Evolutionary conservation across 73 alveolate species (phyloP).

Genomic region (Durusdinium trenchii): DNA sequence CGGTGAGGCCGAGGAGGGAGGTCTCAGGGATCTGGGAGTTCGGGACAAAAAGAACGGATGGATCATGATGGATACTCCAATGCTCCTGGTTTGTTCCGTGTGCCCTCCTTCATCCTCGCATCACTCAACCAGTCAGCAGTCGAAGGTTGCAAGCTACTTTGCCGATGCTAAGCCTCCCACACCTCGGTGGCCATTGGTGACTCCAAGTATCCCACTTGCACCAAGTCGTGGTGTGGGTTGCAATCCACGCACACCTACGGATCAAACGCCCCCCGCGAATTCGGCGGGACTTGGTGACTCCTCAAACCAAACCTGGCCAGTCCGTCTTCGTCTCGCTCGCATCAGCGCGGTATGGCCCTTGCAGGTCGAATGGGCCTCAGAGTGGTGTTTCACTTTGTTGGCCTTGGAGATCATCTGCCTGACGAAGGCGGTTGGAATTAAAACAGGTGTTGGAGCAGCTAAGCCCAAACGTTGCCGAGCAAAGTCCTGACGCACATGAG

Average conservation of each 20-base stretch:
- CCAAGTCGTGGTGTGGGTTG: slow-evolving; percentile 86
- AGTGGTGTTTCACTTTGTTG: slow-evolving; percentile 59
- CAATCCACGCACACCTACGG: slow-evolving; percentile 83
- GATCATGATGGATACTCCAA: too few species aligned
- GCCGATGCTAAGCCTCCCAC: neutral
- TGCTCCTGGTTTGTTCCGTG: too few species aligned
- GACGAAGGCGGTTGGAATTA: too few species aligned
- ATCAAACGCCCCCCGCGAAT: too few species aligned
- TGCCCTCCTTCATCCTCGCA: too few species aligned
- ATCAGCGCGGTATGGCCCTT: neutral
- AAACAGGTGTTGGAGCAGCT: too few species aligned
- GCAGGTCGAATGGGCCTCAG: slow-evolving; percentile 1
- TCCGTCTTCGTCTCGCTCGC: neutral
- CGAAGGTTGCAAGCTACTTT: neutral
- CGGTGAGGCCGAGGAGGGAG: neutral
- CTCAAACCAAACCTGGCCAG: neutral
- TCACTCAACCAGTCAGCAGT: too few species aligned
- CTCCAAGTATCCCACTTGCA: slow-evolving; percentile 15
- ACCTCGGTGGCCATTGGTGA: neutral
- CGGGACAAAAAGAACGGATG: neutral
- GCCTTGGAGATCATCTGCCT: slow-evolving; percentile 79
- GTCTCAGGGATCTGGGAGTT: neutral
- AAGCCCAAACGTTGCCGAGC: too few species aligned
- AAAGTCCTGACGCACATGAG: too few species aligned
- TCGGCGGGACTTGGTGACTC: neutral